Conservation (phyloP, 2,329 filamentous ascomycete species). For the Colletotrichum sp. region DNA sequence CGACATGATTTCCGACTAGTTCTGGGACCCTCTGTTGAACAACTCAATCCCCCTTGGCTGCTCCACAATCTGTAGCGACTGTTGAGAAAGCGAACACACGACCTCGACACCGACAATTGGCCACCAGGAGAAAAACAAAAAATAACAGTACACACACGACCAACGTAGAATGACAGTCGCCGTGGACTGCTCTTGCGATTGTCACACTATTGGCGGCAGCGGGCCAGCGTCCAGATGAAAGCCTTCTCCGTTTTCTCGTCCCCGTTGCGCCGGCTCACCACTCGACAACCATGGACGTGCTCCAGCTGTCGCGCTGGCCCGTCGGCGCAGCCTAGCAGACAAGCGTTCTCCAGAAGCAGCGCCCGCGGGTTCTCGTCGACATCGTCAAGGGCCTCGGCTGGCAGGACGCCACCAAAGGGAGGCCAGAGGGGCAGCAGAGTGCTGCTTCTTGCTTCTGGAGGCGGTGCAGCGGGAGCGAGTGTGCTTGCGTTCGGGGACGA, state of each 20-base stretch:
- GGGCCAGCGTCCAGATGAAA: slow-evolving; percentile 42
- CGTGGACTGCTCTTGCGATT: neutral
- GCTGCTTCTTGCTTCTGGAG: slow-evolving; percentile 55
- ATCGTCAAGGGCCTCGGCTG: slow-evolving; percentile 4
- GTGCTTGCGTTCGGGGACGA: slow-evolving; percentile 67
- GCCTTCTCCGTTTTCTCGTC: slow-evolving; percentile 39
- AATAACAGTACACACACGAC: neutral
- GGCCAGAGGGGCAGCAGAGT: slow-evolving; percentile 25
- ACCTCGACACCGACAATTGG: neutral
- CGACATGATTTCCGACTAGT: slow-evolving; percentile 9
- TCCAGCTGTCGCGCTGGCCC: slow-evolving; percentile 42
- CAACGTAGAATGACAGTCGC: slow-evolving; percentile 17
- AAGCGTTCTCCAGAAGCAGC: slow-evolving; percentile 19
- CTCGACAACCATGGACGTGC: slow-evolving; percentile 50
- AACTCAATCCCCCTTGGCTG: slow-evolving; percentile 9
- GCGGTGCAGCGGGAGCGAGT: slow-evolving; percentile 53
- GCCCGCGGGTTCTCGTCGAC: slow-evolving; percentile 34
- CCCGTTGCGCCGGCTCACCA: slow-evolving; percentile 41
- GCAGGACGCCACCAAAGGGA: neutral
- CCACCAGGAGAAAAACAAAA: neutral
- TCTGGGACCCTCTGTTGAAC: neutral
- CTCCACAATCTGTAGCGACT: slow-evolving; percentile 13
- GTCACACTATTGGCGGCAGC: slow-evolving; percentile 14
- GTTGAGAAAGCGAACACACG: slow-evolving; percentile 2
- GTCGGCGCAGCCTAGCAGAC: slow-evolving; percentile 31